A percentile compares a stretch with the other conserved stretches of the same genome.
phyloP scores from a whole-genome alignment of 1,284 basidiomycete genomes.

The Trichosporon sp. region DNA sequence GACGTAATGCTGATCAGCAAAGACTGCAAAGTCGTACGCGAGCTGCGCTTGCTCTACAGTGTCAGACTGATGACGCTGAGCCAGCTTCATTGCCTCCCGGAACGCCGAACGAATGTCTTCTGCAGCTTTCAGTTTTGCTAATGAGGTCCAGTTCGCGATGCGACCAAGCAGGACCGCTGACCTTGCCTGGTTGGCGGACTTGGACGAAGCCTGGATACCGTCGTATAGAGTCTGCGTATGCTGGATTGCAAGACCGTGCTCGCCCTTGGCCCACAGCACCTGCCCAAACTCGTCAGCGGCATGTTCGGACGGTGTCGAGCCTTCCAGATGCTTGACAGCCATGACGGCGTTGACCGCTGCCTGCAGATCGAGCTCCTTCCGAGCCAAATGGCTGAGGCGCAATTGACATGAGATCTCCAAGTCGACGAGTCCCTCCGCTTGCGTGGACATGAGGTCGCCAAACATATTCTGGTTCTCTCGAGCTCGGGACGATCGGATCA shows the following conservation, averaged over 20 bases:
- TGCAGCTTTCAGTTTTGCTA: slow-evolving; percentile 76
- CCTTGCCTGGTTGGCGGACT: neutral
- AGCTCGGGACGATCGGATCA: slow-evolving; percentile 67
- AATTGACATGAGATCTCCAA: slow-evolving; percentile 69
- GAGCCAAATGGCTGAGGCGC: slow-evolving; percentile 66
- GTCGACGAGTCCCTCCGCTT: slow-evolving; percentile 54
- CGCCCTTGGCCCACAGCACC: slow-evolving; percentile 81
- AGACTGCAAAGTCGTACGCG: slow-evolving; percentile 75
- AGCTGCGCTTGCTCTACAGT: slow-evolving; percentile 56
- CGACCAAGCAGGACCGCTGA: slow-evolving; percentile 11
- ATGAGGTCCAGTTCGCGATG: slow-evolving; percentile 81
- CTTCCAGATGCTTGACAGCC: slow-evolving; percentile 63
- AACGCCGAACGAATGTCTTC: slow-evolving; percentile 73
- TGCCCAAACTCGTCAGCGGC: slow-evolving; percentile 66
- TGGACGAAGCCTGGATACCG: neutral
- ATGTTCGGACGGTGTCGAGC: slow-evolving; percentile 49
- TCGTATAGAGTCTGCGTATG: slow-evolving; percentile 51
- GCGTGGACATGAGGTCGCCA: slow-evolving; percentile 60
- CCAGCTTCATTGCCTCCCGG: slow-evolving; percentile 25
- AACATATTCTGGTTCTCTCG: slow-evolving; percentile 54
- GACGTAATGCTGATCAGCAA: slow-evolving; percentile 81
- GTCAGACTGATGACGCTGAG: neutral
- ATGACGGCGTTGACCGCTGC: slow-evolving; percentile 80
- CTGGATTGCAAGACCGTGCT: slow-evolving; percentile 76
- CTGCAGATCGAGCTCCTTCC: slow-evolving; percentile 65